These are phyloP conservation scores for Paratrypanosoma confusum DNA, from an alignment of 208 protist genomes.

Conservation along the genomic window DNA sequence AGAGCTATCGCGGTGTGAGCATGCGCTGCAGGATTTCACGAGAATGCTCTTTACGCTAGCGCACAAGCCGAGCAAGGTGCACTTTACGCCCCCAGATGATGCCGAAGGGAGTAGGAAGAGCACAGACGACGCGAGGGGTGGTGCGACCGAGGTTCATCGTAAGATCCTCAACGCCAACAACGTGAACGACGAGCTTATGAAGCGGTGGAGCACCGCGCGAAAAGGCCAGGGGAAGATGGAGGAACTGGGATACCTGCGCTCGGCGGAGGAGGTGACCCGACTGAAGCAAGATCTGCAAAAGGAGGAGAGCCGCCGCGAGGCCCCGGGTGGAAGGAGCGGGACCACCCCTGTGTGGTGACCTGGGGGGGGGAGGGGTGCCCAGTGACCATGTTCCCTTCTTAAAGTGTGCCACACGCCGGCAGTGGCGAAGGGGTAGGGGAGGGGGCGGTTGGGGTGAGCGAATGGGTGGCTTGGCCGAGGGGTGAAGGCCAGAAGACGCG, in stretches of 20 bases:
- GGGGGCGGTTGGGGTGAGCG: neutral
- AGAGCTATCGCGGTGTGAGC: slow-evolving; percentile 47
- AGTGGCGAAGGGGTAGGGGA: slow-evolving; percentile 1
- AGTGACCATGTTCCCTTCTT: neutral
- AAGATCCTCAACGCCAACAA: slow-evolving; percentile 29
- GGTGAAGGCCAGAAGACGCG: too few species aligned
- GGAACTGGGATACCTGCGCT: slow-evolving; percentile 24
- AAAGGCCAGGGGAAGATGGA: slow-evolving; percentile 24
- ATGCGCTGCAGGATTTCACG: slow-evolving; percentile 41
- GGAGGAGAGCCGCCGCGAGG: slow-evolving; percentile 1
- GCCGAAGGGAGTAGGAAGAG: slow-evolving; percentile 9
- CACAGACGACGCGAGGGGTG: slow-evolving; percentile 9
- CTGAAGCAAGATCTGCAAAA: slow-evolving; percentile 20
- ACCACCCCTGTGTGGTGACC: slow-evolving; percentile 44
- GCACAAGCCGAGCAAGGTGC: slow-evolving; percentile 73
- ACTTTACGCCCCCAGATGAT: slow-evolving; percentile 25
- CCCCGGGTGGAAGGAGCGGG: slow-evolving; percentile 10
- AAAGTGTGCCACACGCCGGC: neutral
- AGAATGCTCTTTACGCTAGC: slow-evolving; percentile 42
- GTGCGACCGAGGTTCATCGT: slow-evolving; percentile 29
- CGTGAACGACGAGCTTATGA: slow-evolving; percentile 33
- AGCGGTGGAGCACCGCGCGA: slow-evolving; percentile 33
- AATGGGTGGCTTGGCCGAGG: neutral
- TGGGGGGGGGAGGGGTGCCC: neutral
- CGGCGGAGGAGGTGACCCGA: slow-evolving; percentile 8